Evolutionary conservation across 129 eudicot species (phyloP), one percentile per base, ranked within the genome.

Genomic region (Escallonia herrerae): DNA sequence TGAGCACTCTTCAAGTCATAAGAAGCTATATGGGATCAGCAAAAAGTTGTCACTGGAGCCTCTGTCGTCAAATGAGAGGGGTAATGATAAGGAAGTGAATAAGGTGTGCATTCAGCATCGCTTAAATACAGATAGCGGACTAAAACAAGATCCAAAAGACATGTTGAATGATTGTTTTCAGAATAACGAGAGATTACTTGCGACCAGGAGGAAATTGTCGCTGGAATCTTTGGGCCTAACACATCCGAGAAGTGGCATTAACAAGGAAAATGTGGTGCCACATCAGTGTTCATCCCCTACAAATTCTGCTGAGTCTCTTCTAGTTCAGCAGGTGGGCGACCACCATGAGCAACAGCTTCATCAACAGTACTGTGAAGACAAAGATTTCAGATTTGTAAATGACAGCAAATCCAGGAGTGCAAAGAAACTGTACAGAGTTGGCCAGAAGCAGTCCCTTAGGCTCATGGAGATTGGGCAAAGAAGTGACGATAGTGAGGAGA

Each of bases 11-110:
- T 65, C 46, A 51, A 61, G 68, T 60, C 39, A 33, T 58, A 75
- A 72, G 45, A 72, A 67, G 55, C 48, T 43, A 3, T 39, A 13
- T 15, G 74, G 74, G 10, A 12, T 42, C 13, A 58, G 68, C 63
- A 67, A 39, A 53, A 75, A 78, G 68, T 60, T 68, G 43, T 79
- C 84, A 62, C 68, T 72, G 61, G 75, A 56, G 33, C 52, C 71
- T 56, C 66, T 81, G 4, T 79, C 79, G 41, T 74, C 75, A 63
- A 74, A 11, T 69, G 51, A 41, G 6, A 67, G 48, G 56, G 71
- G 60, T n/a, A 60, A 6, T 60, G 72, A 64, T 5, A 69, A 3
- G 54, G 56, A 2, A 51, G 54, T 38, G 15, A 69, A 76, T 41
- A 69, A 78, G 64, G 58, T 48, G 58, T 14, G 78, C 42, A 60